Conservation (phyloP, 1,284 basidiomycete species). For the Microbotryum scabiosae region DNA sequence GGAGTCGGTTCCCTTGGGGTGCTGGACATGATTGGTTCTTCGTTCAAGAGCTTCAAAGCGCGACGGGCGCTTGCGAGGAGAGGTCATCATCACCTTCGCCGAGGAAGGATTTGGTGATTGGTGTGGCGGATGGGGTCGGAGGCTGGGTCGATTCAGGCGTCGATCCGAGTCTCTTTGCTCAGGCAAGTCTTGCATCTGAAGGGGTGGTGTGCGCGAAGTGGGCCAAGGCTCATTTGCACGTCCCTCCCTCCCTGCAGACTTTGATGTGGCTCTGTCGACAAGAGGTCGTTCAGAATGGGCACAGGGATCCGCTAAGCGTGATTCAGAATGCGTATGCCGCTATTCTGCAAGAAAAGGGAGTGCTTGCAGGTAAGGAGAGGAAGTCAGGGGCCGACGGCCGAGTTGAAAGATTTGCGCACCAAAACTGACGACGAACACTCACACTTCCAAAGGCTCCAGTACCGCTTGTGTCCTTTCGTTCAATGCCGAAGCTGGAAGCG, state of each 20-base stretch:
- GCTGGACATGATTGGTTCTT: conserved; percentile 29
- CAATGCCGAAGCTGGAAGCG: conserved; percentile 62
- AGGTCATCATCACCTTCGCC: conserved; percentile 4
- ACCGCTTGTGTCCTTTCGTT: conserved; percentile 73
- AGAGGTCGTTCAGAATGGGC: conserved; percentile 9
- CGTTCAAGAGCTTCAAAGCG: not conserved
- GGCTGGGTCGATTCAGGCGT: conserved; percentile 68
- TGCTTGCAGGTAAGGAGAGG: conserved; percentile 57
- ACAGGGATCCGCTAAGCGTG: conserved; percentile 51
- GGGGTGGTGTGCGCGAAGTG: too few relatives aligned
- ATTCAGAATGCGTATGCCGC: conserved; percentile 63
- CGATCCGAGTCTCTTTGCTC: conserved; percentile 68
- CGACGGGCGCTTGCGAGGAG: not conserved
- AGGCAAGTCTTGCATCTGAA: not conserved
- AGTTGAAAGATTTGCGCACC: not conserved
- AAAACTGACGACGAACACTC: not conserved
- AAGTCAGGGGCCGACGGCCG: too few relatives aligned
- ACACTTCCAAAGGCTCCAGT: conserved; percentile 57
- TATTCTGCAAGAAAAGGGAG: conserved; percentile 58
- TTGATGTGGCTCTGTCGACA: conserved; percentile 25
- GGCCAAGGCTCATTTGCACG: conserved; percentile 41
- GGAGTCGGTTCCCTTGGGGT: conserved; percentile 5
- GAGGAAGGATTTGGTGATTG: conserved; percentile 42
- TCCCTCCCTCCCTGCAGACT: conserved; percentile 11
- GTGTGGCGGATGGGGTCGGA: conserved; percentile 60